phyloP scores from a whole-genome alignment of 2,329 filamentous ascomycete species.

The Rutstroemia sp. region DNA sequence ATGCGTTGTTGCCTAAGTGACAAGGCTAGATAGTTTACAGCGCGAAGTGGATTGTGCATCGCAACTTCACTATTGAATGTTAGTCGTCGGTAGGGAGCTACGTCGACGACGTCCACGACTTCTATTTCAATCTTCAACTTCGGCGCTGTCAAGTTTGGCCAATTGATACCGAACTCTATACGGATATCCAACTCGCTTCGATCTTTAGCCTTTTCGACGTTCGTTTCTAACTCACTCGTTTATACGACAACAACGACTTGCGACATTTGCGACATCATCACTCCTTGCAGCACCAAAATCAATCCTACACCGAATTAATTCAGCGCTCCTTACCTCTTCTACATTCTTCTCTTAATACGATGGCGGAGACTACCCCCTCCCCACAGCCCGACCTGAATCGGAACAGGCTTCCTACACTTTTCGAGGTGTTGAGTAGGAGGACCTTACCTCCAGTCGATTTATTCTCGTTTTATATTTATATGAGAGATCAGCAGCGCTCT shows the following conservation, averaged over 20 bases:
- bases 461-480: slow-evolving; percentile 99
- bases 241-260: neutral
- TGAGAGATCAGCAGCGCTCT: slow-evolving; percentile 96
- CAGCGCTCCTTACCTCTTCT: neutral
- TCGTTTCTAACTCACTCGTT: neutral
- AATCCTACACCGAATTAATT: neutral
- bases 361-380: slow-evolving; percentile 37
- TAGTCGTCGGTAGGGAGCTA: neutral
- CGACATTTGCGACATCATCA: neutral
- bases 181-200: neutral
- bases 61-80: neutral
- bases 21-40: neutral
- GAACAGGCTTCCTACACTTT: slow-evolving; percentile 86
- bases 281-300: slow-evolving; percentile 1
- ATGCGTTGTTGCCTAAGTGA: neutral
- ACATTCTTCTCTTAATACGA: slow-evolving; percentile 9
- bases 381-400: slow-evolving; percentile 55
- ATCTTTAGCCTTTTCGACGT: neutral
- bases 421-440: slow-evolving; percentile 88
- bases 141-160: neutral
- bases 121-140: neutral
- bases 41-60: neutral
- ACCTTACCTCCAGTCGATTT: slow-evolving; percentile 95
- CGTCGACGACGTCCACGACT: slow-evolving; percentile 1
- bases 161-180: too few species aligned